These are phyloP conservation scores for Wickerhamomyces tratensis DNA, from an alignment of 805 yeast species.

Conservation along the genomic window DNA sequence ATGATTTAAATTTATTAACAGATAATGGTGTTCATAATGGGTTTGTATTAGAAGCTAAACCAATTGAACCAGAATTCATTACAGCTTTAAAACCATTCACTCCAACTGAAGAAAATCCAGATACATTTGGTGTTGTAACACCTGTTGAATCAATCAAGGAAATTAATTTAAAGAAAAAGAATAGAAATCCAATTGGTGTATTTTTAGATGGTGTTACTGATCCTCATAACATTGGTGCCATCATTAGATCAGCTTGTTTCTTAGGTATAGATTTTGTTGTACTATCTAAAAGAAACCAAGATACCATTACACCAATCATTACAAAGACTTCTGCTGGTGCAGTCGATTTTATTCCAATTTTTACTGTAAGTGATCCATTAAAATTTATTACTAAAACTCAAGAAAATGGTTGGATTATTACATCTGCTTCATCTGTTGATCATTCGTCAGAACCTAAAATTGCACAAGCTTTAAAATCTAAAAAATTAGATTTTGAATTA, in stretches of 20 bases:
- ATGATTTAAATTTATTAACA: constrained; percentile 50
- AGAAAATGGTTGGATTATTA: constrained; percentile 56
- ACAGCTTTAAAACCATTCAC: background rate
- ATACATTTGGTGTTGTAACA: background rate
- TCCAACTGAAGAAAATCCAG: constrained; percentile 1
- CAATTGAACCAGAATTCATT: constrained; percentile 28
- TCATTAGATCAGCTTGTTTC: constrained; percentile 69
- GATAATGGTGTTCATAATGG: constrained; percentile 76
- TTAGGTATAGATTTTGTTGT: constrained; percentile 77
- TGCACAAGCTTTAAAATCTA: constrained; percentile 18
- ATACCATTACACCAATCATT: constrained; percentile 69
- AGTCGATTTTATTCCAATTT: constrained; percentile 60
- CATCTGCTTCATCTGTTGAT: constrained; percentile 41
- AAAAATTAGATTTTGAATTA: constrained; percentile 29
- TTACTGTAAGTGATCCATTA: constrained; percentile 46
- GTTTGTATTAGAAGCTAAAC: constrained; percentile 58
- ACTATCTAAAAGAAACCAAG: constrained; percentile 59
- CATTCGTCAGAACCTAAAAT: constrained; percentile 20
- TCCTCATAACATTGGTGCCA: constrained; percentile 83
- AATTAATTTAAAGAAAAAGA: constrained; percentile 6
- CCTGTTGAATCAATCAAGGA: constrained; percentile 10
- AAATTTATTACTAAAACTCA: constrained; percentile 48
- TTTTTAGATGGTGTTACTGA: constrained; percentile 75
- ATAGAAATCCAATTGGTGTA: constrained; percentile 53
- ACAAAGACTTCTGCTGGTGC: constrained; percentile 83